Conservation (phyloP, 495 filamentous ascomycete genomes). For the Penicillium riverlandense region DNA sequence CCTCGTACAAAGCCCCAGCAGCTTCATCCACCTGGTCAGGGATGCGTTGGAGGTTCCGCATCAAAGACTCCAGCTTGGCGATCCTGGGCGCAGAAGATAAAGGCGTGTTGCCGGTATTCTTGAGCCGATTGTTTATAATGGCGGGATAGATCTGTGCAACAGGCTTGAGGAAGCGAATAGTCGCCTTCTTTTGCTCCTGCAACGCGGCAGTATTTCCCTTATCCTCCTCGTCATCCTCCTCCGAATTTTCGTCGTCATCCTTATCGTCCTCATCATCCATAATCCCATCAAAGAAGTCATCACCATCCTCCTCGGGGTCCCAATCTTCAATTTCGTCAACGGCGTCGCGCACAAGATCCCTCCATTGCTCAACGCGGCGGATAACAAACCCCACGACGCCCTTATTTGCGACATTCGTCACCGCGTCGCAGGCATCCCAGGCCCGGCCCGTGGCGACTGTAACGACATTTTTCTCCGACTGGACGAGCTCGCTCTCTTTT, state of each 20-base stretch:
- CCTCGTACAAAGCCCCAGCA: slow-evolving; percentile 43
- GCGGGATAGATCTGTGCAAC: slow-evolving; percentile 36
- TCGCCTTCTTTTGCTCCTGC: slow-evolving; percentile 29
- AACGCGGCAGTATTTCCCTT: slow-evolving; percentile 22
- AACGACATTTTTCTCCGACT: slow-evolving; percentile 31
- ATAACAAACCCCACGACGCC: slow-evolving; percentile 59
- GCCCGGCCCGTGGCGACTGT: slow-evolving; percentile 40
- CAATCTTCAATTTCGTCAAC: slow-evolving; percentile 80
- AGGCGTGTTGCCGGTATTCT: slow-evolving; percentile 15
- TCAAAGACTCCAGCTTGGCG: slow-evolving; percentile 22
- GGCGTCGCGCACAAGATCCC: slow-evolving; percentile 70
- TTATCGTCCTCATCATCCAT: slow-evolving; percentile 29
- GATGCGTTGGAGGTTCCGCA: slow-evolving; percentile 27
- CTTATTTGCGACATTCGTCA: slow-evolving; percentile 52
- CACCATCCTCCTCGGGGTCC: slow-evolving; percentile 59
- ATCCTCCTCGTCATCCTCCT: slow-evolving; percentile 26
- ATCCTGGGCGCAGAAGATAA: slow-evolving; percentile 6
- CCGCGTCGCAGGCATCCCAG: slow-evolving; percentile 63
- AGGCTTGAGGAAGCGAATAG: slow-evolving; percentile 33
- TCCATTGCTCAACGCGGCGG: slow-evolving; percentile 55
- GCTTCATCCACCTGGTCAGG: slow-evolving; percentile 41
- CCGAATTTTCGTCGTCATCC: slow-evolving; percentile 36
- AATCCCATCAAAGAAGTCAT: slow-evolving; percentile 43
- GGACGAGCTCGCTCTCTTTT: slow-evolving; percentile 16
- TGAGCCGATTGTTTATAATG: slow-evolving; percentile 29